Evolutionary conservation across 352 stramenopile genomes (phyloP).

Genomic region (Phytophthora gonapodyides): DNA sequence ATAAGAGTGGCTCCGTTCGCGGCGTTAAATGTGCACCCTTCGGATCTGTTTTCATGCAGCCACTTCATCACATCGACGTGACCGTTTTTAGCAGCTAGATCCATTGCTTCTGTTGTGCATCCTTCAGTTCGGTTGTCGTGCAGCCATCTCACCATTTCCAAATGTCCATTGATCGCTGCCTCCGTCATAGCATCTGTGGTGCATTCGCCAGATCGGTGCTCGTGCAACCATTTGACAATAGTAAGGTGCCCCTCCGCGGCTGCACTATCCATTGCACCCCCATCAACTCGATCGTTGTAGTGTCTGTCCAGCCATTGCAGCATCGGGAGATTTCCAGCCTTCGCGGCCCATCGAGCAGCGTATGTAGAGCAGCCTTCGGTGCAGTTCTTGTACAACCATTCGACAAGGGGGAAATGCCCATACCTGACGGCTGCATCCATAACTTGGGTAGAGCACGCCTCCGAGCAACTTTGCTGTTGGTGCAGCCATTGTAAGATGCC

Average conservation of each 20-base stretch:
- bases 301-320: not conserved
- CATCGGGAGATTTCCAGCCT: not conserved
- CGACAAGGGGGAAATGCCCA: not conserved
- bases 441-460: not conserved
- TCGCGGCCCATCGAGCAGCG: not conserved
- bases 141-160: conserved; percentile 1
- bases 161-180: not conserved
- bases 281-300: not conserved
- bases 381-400: not conserved
- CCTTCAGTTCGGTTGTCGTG: not conserved
- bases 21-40: not conserved
- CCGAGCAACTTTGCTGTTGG: not conserved
- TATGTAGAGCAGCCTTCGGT: not conserved
- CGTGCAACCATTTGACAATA: conserved; percentile 3
- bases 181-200: not conserved
- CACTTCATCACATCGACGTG: not conserved
- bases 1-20: not conserved
- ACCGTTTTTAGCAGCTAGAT: not conserved
- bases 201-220: not conserved
- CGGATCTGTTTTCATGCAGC: not conserved
- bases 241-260: not conserved
- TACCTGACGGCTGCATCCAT: not conserved
- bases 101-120: not conserved
- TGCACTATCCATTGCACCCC: not conserved
- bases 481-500: not conserved